These are phyloP conservation scores for Starmera caribaea DNA, from an alignment of 805 yeast species.

Conservation along the genomic window DNA sequence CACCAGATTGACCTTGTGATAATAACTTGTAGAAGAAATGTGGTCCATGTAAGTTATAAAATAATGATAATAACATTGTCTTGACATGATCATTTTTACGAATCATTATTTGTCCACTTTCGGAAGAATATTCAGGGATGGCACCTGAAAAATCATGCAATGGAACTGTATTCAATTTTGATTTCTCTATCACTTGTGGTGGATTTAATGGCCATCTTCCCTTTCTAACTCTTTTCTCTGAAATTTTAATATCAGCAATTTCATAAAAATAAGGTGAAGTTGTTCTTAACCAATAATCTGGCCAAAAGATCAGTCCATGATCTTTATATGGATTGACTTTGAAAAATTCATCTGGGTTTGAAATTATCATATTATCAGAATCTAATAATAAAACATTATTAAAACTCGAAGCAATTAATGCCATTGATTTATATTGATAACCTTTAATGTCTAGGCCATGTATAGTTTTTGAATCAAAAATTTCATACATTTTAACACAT, in stretches of 20 bases:
- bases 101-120: constrained; percentile 57
- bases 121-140: constrained; percentile 56
- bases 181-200: constrained; percentile 14
- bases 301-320: constrained; percentile 54
- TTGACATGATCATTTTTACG: constrained; percentile 48
- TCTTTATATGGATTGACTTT: constrained; percentile 38
- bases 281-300: constrained; percentile 78
- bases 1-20: constrained; percentile 65
- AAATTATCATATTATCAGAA: constrained; percentile 64
- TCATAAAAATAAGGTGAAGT: constrained; percentile 62
- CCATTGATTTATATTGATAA: constrained; percentile 62
- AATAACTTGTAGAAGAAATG: constrained; percentile 54
- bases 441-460: constrained; percentile 42
- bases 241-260: constrained; percentile 42
- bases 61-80: constrained; percentile 48
- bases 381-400: constrained; percentile 65
- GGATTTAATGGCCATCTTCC: constrained; percentile 18
- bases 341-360: constrained; percentile 49
- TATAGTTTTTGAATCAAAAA: constrained; percentile 39
- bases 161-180: constrained; percentile 21
- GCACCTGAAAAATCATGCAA: constrained; percentile 53
- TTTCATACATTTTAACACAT: constrained; percentile 57
- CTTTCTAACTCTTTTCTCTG: constrained; percentile 22
- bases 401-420: constrained; percentile 63
- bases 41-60: constrained; percentile 61